Evolutionary conservation across 2,329 filamentous ascomycete genomes (phyloP).

Genomic region (Knufia fluminis): DNA sequence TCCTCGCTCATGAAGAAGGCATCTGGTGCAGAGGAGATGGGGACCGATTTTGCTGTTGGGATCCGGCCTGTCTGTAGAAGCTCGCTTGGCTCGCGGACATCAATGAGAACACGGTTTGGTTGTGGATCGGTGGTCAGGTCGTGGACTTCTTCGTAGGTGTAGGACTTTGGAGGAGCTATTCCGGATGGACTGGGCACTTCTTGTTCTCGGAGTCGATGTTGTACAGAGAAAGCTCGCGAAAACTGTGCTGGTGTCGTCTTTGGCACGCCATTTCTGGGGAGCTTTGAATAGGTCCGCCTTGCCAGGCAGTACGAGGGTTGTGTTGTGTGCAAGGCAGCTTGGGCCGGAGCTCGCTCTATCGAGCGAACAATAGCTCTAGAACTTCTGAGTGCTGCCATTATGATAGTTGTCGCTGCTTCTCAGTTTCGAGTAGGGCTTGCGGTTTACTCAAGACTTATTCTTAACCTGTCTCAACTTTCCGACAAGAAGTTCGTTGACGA

Average conservation of each 20-base stretch:
- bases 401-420: too few species aligned
- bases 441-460: too few species aligned
- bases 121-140: conserved; percentile 11
- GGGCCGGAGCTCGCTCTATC: neutral
- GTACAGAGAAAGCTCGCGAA: neutral
- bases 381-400: neutral
- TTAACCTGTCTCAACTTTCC: too few species aligned
- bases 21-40: conserved; percentile 67
- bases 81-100: conserved; percentile 42
- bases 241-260: neutral
- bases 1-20: conserved; percentile 64
- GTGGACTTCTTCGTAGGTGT: conserved; percentile 21
- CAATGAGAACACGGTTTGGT: conserved; percentile 25
- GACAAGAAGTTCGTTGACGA: too few species aligned
- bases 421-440: too few species aligned
- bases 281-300: neutral
- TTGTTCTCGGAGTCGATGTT: neutral
- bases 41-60: conserved; percentile 73
- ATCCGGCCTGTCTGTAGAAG: conserved; percentile 48
- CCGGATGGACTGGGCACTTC: conserved; percentile 6
- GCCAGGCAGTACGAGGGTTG: neutral
- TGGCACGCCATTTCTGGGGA: neutral
- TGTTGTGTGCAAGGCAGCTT: neutral
- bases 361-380: neutral
- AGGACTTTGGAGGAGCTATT: conserved; percentile 13